These are phyloP conservation scores for Chlorociboria aeruginascens DNA, from an alignment of 495 filamentous ascomycete species.

Conservation along the genomic window DNA sequence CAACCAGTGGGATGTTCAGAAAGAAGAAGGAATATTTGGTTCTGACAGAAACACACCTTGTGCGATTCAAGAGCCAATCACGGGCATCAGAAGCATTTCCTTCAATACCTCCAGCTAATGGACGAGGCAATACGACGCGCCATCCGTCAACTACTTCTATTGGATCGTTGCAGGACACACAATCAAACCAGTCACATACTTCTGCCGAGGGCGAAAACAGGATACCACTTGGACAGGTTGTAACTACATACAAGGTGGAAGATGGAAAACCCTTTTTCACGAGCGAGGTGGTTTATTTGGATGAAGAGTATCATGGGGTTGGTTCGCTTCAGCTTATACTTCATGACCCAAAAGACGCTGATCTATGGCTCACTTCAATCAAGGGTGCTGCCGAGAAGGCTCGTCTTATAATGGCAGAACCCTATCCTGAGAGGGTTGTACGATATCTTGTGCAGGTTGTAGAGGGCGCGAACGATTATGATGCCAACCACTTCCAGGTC, in stretches of 20 bases:
- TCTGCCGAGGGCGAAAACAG: conserved; percentile 39
- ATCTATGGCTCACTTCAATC: conserved; percentile 64
- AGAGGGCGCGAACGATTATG: conserved; percentile 54
- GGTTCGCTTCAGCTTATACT: conserved; percentile 58
- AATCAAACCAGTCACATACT: conserved; percentile 29
- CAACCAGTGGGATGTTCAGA: conserved; percentile 66
- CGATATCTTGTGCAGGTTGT: conserved; percentile 54
- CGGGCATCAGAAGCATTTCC: conserved; percentile 58
- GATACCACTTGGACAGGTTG: conserved; percentile 60
- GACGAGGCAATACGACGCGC: conserved; percentile 26
- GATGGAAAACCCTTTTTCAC: conserved; percentile 67
- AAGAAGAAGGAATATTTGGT: conserved; percentile 85
- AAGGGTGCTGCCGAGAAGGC: conserved; percentile 44
- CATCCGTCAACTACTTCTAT: conserved; percentile 47
- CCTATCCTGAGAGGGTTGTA: conserved; percentile 46
- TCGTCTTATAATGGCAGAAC: conserved; percentile 34
- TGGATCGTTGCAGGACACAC: conserved; percentile 50
- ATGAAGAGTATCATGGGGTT: conserved; percentile 54
- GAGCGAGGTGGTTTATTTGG: conserved; percentile 65
- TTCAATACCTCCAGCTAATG: conserved; percentile 34
- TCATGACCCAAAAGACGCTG: conserved; percentile 56
- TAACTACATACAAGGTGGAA: conserved; percentile 70
- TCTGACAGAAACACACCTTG: conserved; percentile 71
- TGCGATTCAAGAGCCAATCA: conserved; percentile 67
- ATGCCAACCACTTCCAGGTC: conserved; percentile 58